These are phyloP conservation scores for Pythium periplocum DNA, from an alignment of 352 stramenopile genomes.

Conservation along the genomic window DNA sequence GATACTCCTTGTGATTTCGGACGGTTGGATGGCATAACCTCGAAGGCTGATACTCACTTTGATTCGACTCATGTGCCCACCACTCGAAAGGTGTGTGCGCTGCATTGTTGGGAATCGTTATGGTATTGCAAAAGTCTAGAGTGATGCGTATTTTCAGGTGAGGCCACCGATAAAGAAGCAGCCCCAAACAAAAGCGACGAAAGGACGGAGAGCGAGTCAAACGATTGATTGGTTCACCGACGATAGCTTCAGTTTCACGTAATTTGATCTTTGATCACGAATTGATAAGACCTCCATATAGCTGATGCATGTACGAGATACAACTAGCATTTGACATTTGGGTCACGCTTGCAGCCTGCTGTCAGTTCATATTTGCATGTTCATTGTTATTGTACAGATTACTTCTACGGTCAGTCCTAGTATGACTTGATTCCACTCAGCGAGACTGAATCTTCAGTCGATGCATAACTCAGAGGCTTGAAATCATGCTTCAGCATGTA, in stretches of 20 bases:
- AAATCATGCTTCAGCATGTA: too few relatives aligned
- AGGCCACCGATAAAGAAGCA: background rate
- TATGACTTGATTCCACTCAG: too few relatives aligned
- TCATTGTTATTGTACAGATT: conserved; percentile 2
- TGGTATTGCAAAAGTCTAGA: conserved; percentile 2
- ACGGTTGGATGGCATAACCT: too few relatives aligned
- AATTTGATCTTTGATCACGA: background rate
- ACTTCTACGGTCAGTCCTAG: background rate
- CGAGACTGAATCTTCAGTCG: too few relatives aligned
- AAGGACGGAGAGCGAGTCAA: conserved; percentile 5
- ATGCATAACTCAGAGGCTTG: too few relatives aligned
- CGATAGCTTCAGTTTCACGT: conserved; percentile 41
- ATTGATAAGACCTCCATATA: background rate
- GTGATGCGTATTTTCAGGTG: conserved; percentile 1
- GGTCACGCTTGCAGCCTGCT: background rate
- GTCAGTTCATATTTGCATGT: background rate
- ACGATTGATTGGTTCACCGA: conserved; percentile 27
- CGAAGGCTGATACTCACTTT: too few relatives aligned
- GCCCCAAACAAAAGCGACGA: conserved; percentile 1
- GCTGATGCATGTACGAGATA: background rate
- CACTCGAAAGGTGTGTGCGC: too few relatives aligned
- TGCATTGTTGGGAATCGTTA: background rate
- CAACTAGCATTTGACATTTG: background rate
- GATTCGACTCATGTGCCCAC: too few relatives aligned
- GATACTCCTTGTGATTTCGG: background rate